A percentile compares a stretch with the other conserved stretches of the same genome.
Conservation (phyloP, 139 green algal genomes). For the Raphidocelis subcapitata region DNA sequence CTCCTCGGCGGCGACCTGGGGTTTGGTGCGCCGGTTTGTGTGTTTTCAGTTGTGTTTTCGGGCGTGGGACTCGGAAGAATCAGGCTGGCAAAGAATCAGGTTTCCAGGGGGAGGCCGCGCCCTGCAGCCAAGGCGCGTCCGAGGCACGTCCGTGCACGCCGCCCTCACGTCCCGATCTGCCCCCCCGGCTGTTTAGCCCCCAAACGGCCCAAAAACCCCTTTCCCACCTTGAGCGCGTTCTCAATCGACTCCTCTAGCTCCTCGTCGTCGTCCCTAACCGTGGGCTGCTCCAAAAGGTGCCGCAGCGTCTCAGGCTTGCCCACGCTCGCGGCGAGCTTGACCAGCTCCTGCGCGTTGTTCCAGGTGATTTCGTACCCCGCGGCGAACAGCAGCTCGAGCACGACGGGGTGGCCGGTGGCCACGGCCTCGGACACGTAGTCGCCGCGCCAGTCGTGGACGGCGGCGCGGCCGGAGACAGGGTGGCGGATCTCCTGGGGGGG, state of each 20-base stretch:
- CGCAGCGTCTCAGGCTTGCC: conserved; percentile 2
- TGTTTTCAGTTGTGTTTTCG: too few species aligned
- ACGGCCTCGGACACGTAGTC: conserved; percentile 17
- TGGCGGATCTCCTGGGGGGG: not conserved
- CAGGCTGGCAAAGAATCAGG: too few species aligned
- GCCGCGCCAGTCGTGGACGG: conserved; percentile 11
- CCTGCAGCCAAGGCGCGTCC: too few species aligned
- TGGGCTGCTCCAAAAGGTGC: not conserved
- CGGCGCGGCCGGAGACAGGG: too few species aligned
- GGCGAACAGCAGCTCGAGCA: conserved; percentile 19
- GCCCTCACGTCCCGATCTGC: too few species aligned
- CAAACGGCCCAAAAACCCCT: too few species aligned
- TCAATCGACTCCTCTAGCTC: conserved; percentile 21
- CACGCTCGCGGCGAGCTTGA: conserved; percentile 3
- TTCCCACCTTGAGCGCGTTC: conserved; percentile 15
- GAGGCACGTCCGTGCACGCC: too few species aligned
- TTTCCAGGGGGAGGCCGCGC: too few species aligned
- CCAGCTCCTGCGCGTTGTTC: conserved; percentile 10
- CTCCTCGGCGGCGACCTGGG: too few species aligned
- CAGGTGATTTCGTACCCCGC: conserved; percentile 15
- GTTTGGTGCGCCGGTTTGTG: too few species aligned
- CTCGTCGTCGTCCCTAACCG: conserved; percentile 11
- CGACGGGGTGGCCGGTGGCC: not conserved
- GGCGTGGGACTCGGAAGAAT: too few species aligned
- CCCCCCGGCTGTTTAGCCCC: too few species aligned